These are phyloP conservation scores for Drechslera avenae DNA, from an alignment of 2,329 filamentous ascomycete species.

Conservation along the genomic window DNA sequence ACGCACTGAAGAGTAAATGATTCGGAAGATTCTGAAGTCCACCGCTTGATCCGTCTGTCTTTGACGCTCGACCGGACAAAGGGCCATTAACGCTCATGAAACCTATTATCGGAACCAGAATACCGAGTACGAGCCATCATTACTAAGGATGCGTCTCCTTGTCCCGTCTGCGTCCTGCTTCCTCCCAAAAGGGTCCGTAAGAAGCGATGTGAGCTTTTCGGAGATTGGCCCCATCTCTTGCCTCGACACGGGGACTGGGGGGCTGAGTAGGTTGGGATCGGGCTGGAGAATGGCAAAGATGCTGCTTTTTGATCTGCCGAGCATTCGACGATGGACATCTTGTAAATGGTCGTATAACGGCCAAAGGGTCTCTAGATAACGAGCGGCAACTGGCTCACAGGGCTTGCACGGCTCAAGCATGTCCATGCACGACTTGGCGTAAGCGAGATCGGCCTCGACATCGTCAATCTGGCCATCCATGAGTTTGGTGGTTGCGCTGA, in stretches of 20 bases:
- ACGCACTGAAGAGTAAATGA: no score
- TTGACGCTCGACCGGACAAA: no score
- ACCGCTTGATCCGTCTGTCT: no score
- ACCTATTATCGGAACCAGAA: conserved; percentile 44
- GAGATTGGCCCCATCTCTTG: conserved; percentile 44
- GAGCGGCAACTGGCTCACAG: conserved; percentile 42
- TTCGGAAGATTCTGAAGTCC: no score
- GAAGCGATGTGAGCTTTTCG: conserved; percentile 40
- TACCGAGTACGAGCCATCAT: conserved; percentile 40
- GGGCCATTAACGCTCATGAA: no score
- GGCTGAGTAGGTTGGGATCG: conserved; percentile 31
- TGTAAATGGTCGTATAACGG: conserved; percentile 43
- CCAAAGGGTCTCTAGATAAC: conserved; percentile 41
- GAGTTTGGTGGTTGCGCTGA: conserved; percentile 42
- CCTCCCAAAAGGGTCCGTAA: conserved; percentile 46
- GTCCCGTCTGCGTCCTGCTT: conserved; percentile 36
- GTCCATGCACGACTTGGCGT: conserved; percentile 44
- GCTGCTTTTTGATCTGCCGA: conserved; percentile 42
- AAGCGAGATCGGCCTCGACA: conserved; percentile 41
- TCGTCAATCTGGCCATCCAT: conserved; percentile 37
- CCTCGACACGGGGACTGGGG: conserved; percentile 38
- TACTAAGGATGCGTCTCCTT: conserved; percentile 38
- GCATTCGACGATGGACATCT: conserved; percentile 39
- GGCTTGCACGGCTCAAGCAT: conserved; percentile 40
- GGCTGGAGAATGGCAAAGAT: conserved; percentile 41